Conservation (phyloP, 169 alveolate species). For the Plasmodium knowlesi region DNA sequence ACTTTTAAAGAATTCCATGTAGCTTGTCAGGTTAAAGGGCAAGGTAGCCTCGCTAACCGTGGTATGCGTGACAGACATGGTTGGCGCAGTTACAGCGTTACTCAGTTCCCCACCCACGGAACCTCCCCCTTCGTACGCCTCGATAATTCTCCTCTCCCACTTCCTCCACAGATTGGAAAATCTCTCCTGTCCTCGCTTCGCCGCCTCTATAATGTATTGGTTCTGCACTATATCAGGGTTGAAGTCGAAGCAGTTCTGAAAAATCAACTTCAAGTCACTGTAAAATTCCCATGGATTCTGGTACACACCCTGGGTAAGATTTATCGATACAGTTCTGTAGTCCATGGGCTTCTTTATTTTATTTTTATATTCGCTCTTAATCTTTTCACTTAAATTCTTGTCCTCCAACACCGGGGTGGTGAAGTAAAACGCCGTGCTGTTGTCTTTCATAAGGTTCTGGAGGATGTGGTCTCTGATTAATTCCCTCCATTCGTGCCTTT, state of each 20-base stretch:
- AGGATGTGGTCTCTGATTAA: slow-evolving; percentile 8
- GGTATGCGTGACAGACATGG: neutral
- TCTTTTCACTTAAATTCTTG: slow-evolving; percentile 6
- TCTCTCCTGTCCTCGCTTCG: slow-evolving; percentile 28
- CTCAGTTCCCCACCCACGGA: neutral
- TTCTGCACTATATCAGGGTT: slow-evolving; percentile 40
- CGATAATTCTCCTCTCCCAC: slow-evolving; percentile 8
- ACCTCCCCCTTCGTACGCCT: neutral
- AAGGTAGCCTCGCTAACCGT: neutral
- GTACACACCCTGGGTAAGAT: slow-evolving; percentile 21
- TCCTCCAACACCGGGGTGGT: slow-evolving; percentile 56
- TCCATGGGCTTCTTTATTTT: slow-evolving; percentile 61
- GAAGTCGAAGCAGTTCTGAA: slow-evolving; percentile 47
- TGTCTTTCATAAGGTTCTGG: slow-evolving; percentile 15
- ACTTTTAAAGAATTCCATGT: slow-evolving; percentile 30
- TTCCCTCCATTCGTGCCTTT: slow-evolving; percentile 17
- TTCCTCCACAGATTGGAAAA: slow-evolving; percentile 25
- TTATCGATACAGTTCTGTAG: slow-evolving; percentile 27
- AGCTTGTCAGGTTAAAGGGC: neutral
- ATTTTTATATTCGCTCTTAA: slow-evolving; percentile 24
- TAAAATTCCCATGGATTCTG: slow-evolving; percentile 12
- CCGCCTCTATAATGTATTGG: slow-evolving; percentile 47
- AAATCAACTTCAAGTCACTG: slow-evolving; percentile 30
- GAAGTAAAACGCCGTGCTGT: slow-evolving; percentile 28
- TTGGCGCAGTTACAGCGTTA: neutral